Base-by-base conservation (phyloP, 2,329 filamentous ascomycete genomes). In the Scytalidium lignicola region DNA sequence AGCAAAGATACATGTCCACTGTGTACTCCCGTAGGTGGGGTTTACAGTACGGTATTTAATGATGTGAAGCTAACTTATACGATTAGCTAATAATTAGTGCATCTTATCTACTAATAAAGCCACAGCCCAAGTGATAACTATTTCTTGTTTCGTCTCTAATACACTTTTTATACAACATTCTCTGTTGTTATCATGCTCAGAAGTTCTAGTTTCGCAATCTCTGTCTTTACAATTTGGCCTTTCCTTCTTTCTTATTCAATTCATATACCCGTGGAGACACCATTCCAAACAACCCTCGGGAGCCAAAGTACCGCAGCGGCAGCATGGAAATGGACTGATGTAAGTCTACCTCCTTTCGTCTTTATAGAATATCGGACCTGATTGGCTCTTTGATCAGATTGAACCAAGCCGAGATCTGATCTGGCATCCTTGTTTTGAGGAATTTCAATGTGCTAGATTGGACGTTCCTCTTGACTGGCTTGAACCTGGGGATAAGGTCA, bases 381-480 rank as follows among this genome's bases (percentile, higher is more conserved):
- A n/a, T 43, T 23, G n/a, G n/a, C n/a, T n/a, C n/a, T 51, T 6
- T 6, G 23, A 10, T 6, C 23, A 32, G 19, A 48, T 51, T n/a
- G n/a, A 48, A n/a, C 42, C 51, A 5, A 47, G 47, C 10, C 37
- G 19, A 19, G 21, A 56, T 13, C 46, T 60, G 7, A 26, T 52
- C 37, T 63, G 60, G 61, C 53, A 57, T 41, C 40, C 44, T 6
- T 62, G 61, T 32, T 54, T 57, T 43, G 47, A 52, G 10, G 45
- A 37, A 0, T 61, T 59, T 37, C 48, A 59, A 32, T 63, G 60
- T 45, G 55, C 61, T 5, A 55, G 55, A 19, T 47, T 63, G 13
- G 54, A 60, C 26, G 50, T 60, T n/a, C 58, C 55, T 1, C 49
- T 61, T 13, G 58, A 61, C 29, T 61, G 58, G 58, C 52, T 58